phyloP scores from a whole-genome alignment of 2,329 filamentous ascomycete genomes.

The Pseudomassariella vexata region DNA sequence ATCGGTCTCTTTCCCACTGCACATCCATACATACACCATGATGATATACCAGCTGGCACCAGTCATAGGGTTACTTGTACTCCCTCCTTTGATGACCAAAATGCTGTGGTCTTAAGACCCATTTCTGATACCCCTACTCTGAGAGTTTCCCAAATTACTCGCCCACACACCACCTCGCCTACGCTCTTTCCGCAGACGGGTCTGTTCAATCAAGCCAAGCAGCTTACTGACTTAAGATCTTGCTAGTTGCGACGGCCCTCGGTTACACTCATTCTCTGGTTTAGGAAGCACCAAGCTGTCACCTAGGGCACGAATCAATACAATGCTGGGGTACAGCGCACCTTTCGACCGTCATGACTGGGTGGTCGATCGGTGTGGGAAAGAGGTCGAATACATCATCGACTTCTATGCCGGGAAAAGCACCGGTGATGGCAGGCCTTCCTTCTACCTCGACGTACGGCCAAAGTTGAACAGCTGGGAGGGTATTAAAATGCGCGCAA shows the following conservation, averaged over 20 bases:
- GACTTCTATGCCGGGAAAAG: slow-evolving; percentile 84
- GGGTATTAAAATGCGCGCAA: slow-evolving; percentile 60
- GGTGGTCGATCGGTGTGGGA: slow-evolving; percentile 89
- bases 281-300: slow-evolving; percentile 59
- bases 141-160: no score
- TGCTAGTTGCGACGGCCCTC: slow-evolving; percentile 65
- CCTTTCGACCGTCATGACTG: slow-evolving; percentile 98
- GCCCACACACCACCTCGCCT: no score
- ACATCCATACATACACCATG: no score
- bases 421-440: slow-evolving; percentile 34
- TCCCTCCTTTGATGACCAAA: slow-evolving; percentile 64
- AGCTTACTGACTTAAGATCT: no score
- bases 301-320: slow-evolving; percentile 78
- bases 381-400: slow-evolving; percentile 87
- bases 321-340: slow-evolving; percentile 76
- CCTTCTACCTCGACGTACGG: slow-evolving; percentile 63
- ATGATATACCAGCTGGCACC: slow-evolving; percentile 67
- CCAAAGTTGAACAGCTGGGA: slow-evolving; percentile 65
- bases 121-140: no score
- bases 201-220: no score
- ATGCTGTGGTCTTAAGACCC: slow-evolving; percentile 58
- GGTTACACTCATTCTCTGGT: slow-evolving; percentile 78
- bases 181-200: no score
- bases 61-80: slow-evolving; percentile 70
- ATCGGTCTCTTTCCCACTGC: no score